Percentiles rank a stretch among this genome's conserved stretches.
These are phyloP conservation scores for Sordariomycetes sp. DNA, from an alignment of 2,329 filamentous ascomycete species.

Conservation along the genomic window DNA sequence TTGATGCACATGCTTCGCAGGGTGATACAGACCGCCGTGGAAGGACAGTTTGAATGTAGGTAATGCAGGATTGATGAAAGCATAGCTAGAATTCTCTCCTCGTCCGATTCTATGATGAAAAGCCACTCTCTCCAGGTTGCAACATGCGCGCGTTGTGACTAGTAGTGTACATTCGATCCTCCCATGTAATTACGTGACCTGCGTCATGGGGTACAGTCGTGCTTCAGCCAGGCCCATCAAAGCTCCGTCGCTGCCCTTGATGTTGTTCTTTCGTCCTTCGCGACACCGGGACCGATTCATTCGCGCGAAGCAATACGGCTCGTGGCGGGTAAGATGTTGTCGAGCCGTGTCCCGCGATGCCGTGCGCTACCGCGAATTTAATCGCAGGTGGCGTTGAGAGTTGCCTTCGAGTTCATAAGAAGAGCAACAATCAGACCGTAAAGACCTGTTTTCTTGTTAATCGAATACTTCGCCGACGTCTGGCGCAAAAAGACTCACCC, in stretches of 20 bases:
- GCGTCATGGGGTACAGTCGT: constrained; percentile 10
- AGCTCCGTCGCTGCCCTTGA: constrained; percentile 7
- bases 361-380: constrained; percentile 10
- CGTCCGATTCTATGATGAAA: constrained; percentile 38
- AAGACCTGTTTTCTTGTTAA: constrained; percentile 54
- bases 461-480: too few relatives aligned
- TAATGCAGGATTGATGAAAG: constrained; percentile 8
- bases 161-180: constrained; percentile 38
- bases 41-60: not conserved
- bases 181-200: constrained; percentile 10
- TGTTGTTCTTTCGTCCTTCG: not conserved
- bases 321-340: constrained; percentile 15
- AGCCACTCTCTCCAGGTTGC: constrained; percentile 11
- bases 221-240: constrained; percentile 12
- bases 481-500: constrained; percentile 70
- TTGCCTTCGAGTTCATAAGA: constrained; percentile 96
- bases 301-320: constrained; percentile 2
- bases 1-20: not conserved
- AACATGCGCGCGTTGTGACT: constrained; percentile 23
- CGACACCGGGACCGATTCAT: constrained; percentile 1
- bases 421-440: constrained; percentile 98
- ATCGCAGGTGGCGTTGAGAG: constrained; percentile 53
- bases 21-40: not conserved
- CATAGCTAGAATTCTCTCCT: constrained; percentile 33
- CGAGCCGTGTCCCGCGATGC: constrained; percentile 17